Evolutionary conservation across 2,329 filamentous ascomycete species (phyloP).

Genomic region (Aspergillus sp.): DNA sequence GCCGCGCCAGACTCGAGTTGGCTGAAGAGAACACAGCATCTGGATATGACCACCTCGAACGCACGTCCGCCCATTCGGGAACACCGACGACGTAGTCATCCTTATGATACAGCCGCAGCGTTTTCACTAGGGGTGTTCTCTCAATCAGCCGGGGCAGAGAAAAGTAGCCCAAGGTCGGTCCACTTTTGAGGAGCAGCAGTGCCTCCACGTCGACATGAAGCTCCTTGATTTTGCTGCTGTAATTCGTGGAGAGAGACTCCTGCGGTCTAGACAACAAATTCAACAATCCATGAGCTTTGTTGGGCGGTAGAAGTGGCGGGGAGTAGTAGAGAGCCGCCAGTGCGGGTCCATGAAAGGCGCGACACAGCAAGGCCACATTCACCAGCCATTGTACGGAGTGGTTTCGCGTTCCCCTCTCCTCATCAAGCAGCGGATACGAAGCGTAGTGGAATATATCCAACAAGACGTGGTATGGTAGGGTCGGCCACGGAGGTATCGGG

Average conservation of each 20-base stretch:
- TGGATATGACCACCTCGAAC: slow-evolving; percentile 59
- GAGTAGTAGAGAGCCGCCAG: slow-evolving; percentile 61
- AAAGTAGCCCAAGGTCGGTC: slow-evolving; percentile 45
- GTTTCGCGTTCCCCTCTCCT: slow-evolving; percentile 14
- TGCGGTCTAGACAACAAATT: slow-evolving; percentile 48
- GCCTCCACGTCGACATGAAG: slow-evolving; percentile 59
- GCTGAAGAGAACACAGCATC: slow-evolving; percentile 56
- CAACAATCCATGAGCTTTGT: slow-evolving; percentile 41
- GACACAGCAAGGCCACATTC: slow-evolving; percentile 53
- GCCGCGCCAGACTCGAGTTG: slow-evolving; percentile 37
- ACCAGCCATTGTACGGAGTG: slow-evolving; percentile 50
- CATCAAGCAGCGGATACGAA: slow-evolving; percentile 46
- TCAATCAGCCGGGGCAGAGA: slow-evolving; percentile 52
- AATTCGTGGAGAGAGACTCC: slow-evolving; percentile 48
- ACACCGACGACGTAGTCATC: slow-evolving; percentile 43
- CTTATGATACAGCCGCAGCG: slow-evolving; percentile 63
- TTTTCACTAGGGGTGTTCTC: slow-evolving; percentile 56
- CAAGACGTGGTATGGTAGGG: slow-evolving; percentile 60
- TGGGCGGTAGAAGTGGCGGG: slow-evolving; percentile 52
- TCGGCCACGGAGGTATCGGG: slow-evolving; percentile 48
- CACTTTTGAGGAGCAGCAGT: slow-evolving; percentile 45
- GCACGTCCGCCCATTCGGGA: slow-evolving; percentile 18
- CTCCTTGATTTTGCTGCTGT: slow-evolving; percentile 60
- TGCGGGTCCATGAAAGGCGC: slow-evolving; percentile 60
- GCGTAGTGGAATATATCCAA: slow-evolving; percentile 61